phyloP scores from a whole-genome alignment of 2,329 filamentous ascomycete genomes.

The Cryoendolithus antarcticus region DNA sequence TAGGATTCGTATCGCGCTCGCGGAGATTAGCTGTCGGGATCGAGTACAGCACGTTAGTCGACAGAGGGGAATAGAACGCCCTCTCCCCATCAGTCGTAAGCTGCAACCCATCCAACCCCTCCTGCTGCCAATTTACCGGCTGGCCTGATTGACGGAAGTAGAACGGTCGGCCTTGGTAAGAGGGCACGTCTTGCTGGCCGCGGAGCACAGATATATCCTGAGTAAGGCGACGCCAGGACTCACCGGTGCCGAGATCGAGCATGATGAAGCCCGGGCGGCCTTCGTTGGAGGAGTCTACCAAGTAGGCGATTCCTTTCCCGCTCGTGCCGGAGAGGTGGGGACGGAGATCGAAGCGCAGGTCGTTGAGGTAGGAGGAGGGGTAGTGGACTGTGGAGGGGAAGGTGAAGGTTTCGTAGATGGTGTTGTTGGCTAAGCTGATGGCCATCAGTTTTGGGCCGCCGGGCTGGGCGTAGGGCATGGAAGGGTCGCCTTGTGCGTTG shows the following conservation, averaged over 20 bases:
- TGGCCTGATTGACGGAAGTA: slow-evolving; percentile 17
- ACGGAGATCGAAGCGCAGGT: slow-evolving; percentile 36
- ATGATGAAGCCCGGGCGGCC: slow-evolving; percentile 36
- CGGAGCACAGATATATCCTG: slow-evolving; percentile 23
- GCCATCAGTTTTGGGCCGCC: slow-evolving; percentile 35
- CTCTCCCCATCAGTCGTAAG: slow-evolving; percentile 24
- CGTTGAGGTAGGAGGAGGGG: slow-evolving; percentile 36
- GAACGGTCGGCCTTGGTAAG: slow-evolving; percentile 21
- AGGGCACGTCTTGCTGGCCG: slow-evolving; percentile 18
- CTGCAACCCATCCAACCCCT: slow-evolving; percentile 28
- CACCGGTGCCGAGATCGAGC: slow-evolving; percentile 30
- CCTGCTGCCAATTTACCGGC: slow-evolving; percentile 15
- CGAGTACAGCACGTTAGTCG: slow-evolving; percentile 24
- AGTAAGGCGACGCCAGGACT: slow-evolving; percentile 29
- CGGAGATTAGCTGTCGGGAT: slow-evolving; percentile 22
- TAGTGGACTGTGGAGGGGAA: slow-evolving; percentile 32
- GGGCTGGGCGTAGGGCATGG: slow-evolving; percentile 33
- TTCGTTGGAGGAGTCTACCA: slow-evolving; percentile 35
- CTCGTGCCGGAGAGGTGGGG: slow-evolving; percentile 24
- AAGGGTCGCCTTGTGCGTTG: slow-evolving; percentile 23
- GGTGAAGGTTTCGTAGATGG: slow-evolving; percentile 29
- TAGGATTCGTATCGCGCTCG: slow-evolving; percentile 18
- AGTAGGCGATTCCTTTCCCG: slow-evolving; percentile 32
- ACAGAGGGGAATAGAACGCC: slow-evolving; percentile 33
- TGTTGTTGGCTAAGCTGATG: slow-evolving; percentile 30